Evolutionary conservation across 805 yeast species (phyloP), one percentile per base, ranked within the genome.

Genomic region (Scheffersomyces ergatensis): DNA sequence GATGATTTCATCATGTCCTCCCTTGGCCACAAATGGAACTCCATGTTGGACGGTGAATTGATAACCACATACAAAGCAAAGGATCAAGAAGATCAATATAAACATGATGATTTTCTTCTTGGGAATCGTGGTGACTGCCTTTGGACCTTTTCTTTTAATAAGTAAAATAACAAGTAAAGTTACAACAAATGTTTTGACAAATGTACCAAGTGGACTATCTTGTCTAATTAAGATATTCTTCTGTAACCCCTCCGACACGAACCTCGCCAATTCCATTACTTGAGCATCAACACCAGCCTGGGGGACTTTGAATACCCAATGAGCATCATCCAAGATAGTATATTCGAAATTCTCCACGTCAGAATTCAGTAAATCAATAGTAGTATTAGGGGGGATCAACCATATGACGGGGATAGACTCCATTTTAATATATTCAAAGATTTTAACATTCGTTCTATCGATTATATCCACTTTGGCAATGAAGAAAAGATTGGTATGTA

Each of bases 351-450:
- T 48, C 15, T 49, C 52, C 15, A 48, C 53, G 4, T 57, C 60
- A 36, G 53, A 53, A 20, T 35, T 33, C n/a, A 35, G 43, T 8
- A 21, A 20, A 24, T 57, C 62, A 18, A 47, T 32, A 19, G 39
- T 30, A 16, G 45, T 46, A 34, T 54, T 57, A 3, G 80, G 84
- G 3, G 89, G 89, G 40, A 77, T 72, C 2, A 84, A 63, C 80
- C 89, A 78, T n/a, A 83, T 48, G 44, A 78, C 82, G 1, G 95
- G 93, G 3, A 83, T 78, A 2, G 77, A 63, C 2, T 60, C 60
- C 41, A 85, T 52, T 2, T 63, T 57, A 38, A 82, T 49, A 8
- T 62, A 57, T 19, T 62, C 54, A 44, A 77, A 74, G 18, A 74
- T 51, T 3, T 57, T 51, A 9, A 61, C 44, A 48, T 81, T 81